Conservation (phyloP, 1,284 basidiomycete species). For the Ceratobasidium sp. region DNA sequence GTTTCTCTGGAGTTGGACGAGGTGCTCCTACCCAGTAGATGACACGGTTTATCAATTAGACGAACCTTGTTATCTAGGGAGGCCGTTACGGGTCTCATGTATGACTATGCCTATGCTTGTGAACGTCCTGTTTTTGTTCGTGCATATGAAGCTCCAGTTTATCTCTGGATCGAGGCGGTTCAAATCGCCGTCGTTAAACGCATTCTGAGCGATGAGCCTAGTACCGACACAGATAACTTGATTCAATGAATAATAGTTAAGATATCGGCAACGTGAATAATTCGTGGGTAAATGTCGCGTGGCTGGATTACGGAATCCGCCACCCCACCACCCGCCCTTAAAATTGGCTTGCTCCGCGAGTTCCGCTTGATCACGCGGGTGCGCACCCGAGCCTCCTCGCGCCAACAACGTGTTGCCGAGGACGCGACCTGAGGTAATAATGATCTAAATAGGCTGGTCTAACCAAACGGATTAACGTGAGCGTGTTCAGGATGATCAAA, state of each 20-base stretch:
- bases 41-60: not conserved
- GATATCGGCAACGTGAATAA: not conserved
- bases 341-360: not conserved
- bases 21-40: slow-evolving; percentile 68
- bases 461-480: slow-evolving; percentile 29
- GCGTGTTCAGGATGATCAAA: slow-evolving; percentile 34
- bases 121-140: slow-evolving; percentile 21
- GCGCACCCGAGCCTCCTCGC: slow-evolving; percentile 15
- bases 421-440: slow-evolving; percentile 14
- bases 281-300: not conserved
- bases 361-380: not conserved
- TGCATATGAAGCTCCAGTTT: slow-evolving; percentile 20
- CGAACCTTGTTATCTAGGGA: slow-evolving; percentile 9
- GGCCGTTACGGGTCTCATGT: slow-evolving; percentile 24
- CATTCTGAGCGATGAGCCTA: not conserved
- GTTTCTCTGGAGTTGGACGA: slow-evolving; percentile 85
- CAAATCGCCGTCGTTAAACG: not conserved
- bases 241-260: not conserved
- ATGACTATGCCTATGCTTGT: slow-evolving; percentile 38
- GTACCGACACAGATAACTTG: too few species aligned
- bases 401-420: slow-evolving; percentile 36
- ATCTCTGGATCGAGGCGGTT: slow-evolving; percentile 6
- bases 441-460: not conserved
- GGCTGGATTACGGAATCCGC: slow-evolving; percentile 17
- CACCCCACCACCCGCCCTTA: slow-evolving; percentile 26